phyloP scores from a whole-genome alignment of 1,284 basidiomycete species.

The Agroathelia rolfsii region DNA sequence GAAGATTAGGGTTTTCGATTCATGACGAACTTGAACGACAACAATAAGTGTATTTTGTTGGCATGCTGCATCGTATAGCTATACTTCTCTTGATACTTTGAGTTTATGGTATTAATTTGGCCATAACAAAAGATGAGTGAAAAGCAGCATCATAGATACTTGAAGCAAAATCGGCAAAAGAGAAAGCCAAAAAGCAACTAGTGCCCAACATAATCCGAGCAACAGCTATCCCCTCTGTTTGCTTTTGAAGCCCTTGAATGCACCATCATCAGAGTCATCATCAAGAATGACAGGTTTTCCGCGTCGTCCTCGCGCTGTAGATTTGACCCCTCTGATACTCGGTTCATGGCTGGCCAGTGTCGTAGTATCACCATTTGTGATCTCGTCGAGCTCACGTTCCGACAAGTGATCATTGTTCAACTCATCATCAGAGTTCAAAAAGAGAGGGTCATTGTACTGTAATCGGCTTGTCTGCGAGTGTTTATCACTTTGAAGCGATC shows the following conservation, averaged over 20 bases:
- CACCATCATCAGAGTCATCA: slow-evolving; percentile 63
- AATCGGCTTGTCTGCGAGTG: no score
- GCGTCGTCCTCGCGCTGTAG: slow-evolving; percentile 22
- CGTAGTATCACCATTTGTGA: slow-evolving; percentile 18
- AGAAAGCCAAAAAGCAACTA: not conserved
- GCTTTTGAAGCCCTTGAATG: slow-evolving; percentile 53
- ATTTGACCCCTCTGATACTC: slow-evolving; percentile 10
- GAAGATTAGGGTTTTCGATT: slow-evolving; percentile 79
- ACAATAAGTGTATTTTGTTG: slow-evolving; percentile 14
- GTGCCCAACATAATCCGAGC: not conserved
- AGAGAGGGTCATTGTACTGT: slow-evolving; percentile 23
- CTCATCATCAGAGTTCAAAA: slow-evolving; percentile 33
- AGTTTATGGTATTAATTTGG: slow-evolving; percentile 21
- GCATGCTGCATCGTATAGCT: not conserved
- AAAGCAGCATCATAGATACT: not conserved
- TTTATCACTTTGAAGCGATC: slow-evolving; percentile 15
- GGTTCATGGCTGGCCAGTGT: slow-evolving; percentile 21
- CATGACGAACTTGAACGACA: slow-evolving; percentile 51
- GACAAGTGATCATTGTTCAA: slow-evolving; percentile 12
- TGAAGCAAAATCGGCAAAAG: no score
- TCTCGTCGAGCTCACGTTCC: slow-evolving; percentile 15
- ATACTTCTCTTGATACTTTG: slow-evolving; percentile 29
- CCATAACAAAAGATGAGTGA: not conserved
- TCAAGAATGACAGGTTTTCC: slow-evolving; percentile 34
- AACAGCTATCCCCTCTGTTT: slow-evolving; percentile 16